These are phyloP conservation scores for Ambrosiella beaveri DNA, from an alignment of 2,329 filamentous ascomycete genomes.

Conservation along the genomic window DNA sequence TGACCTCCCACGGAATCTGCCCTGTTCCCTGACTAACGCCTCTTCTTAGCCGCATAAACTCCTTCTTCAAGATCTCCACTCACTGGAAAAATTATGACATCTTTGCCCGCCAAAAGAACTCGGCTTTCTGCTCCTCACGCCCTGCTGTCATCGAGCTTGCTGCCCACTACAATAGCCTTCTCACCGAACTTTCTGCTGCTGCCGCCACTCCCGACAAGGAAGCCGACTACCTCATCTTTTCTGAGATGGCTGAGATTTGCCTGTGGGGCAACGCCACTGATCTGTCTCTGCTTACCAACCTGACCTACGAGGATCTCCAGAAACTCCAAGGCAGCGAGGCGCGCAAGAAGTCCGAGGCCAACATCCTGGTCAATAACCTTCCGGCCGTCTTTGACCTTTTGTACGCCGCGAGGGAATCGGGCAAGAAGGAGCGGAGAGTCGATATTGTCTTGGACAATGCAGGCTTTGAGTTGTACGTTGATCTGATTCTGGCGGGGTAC, in stretches of 20 bases:
- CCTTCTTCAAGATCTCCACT: conserved; percentile 56
- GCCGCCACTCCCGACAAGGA: conserved; percentile 36
- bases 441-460: conserved; percentile 96
- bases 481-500: conserved; percentile 81
- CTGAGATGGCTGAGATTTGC: conserved; percentile 90
- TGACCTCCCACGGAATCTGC: background rate
- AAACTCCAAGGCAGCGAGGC: conserved; percentile 83
- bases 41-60: conserved; percentile 48
- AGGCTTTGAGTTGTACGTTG: conserved; percentile 92
- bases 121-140: conserved; percentile 80
- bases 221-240: conserved; percentile 63
- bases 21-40: background rate
- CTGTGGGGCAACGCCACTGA: conserved; percentile 97
- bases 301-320: conserved; percentile 92
- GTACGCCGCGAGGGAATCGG: conserved; percentile 41
- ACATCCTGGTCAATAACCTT: conserved; percentile 81
- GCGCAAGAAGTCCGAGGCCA: conserved; percentile 72
- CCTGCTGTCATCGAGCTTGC: conserved; percentile 72
- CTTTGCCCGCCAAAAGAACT: conserved; percentile 77
- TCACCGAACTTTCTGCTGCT: conserved; percentile 30
- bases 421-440: conserved; percentile 32
- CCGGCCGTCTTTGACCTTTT: conserved; percentile 52
- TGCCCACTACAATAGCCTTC: conserved; percentile 56
- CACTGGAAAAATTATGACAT: conserved; percentile 86
- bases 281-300: conserved; percentile 71